These are phyloP conservation scores for Penicillium frequentans DNA, from an alignment of 2,329 filamentous ascomycete genomes.

Conservation along the genomic window DNA sequence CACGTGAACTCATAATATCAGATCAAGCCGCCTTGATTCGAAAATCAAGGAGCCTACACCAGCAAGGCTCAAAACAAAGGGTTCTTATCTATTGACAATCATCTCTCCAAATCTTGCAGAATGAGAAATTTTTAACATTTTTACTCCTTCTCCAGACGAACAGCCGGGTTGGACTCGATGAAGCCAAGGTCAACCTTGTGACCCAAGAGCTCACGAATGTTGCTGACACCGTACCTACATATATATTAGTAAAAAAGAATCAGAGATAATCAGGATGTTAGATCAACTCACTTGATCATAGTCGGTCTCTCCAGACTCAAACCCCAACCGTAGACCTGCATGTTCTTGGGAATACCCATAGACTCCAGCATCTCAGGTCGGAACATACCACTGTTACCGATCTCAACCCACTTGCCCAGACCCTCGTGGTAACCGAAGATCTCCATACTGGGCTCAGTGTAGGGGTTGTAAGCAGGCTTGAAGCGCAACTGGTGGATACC, in stretches of 20 bases:
- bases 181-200: slow-evolving; percentile 95
- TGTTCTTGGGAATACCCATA: slow-evolving; percentile 88
- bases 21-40: slow-evolving; percentile 3
- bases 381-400: slow-evolving; percentile 99
- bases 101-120: slow-evolving; percentile 1
- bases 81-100: slow-evolving; percentile 17
- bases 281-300: slow-evolving; percentile 80
- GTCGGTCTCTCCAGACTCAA: slow-evolving; percentile 89
- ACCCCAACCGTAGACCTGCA: slow-evolving; percentile 93
- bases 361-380: slow-evolving; percentile 93
- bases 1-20: slow-evolving; percentile 24
- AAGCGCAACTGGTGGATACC: slow-evolving; percentile 84
- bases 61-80: slow-evolving; percentile 19
- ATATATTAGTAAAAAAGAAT: background rate
- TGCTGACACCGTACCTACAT: slow-evolving; percentile 68
- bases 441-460: slow-evolving; percentile 96
- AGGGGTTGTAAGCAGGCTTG: slow-evolving; percentile 96
- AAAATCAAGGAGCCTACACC: background rate
- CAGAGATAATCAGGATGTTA: background rate
- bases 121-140: slow-evolving; percentile 3
- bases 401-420: slow-evolving; percentile 88
- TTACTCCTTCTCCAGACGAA: slow-evolving; percentile 82
- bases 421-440: slow-evolving; percentile 95
- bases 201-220: slow-evolving; percentile 87
- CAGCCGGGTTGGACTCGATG: slow-evolving; percentile 87